Evolutionary conservation across 2,329 filamentous ascomycete species (phyloP).

Genomic region (Trichophyton simii): DNA sequence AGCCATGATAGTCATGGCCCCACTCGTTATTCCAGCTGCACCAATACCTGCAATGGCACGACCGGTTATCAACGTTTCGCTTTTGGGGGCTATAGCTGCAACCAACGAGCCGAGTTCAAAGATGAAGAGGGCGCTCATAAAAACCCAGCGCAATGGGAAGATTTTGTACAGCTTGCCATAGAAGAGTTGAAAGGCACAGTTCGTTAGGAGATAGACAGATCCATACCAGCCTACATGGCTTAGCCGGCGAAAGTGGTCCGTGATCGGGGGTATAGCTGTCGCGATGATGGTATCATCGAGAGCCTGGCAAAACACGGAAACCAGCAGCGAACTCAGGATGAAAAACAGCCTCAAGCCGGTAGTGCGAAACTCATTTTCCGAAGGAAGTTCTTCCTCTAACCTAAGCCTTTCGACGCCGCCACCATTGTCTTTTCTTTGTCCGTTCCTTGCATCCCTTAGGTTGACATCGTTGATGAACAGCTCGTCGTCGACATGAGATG

Average conservation of each 20-base stretch:
- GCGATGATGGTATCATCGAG: constrained; percentile 19
- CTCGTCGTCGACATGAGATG: background rate
- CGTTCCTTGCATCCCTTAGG: background rate
- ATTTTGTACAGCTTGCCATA: constrained; percentile 32
- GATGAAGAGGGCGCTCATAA: constrained; percentile 18
- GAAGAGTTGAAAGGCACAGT: constrained; percentile 19
- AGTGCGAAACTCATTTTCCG: background rate
- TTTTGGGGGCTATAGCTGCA: constrained; percentile 10
- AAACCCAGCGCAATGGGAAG: constrained; percentile 27
- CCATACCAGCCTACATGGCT: constrained; percentile 28
- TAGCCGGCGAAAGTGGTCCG: constrained; percentile 24
- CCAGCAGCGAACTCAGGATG: background rate
- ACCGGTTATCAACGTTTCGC: constrained; percentile 5
- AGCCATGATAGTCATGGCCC: constrained; percentile 17
- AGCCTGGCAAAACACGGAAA: constrained; percentile 9
- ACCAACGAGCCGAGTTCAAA: constrained; percentile 19
- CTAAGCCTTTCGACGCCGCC: background rate
- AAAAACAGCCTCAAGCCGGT: background rate
- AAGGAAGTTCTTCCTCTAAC: background rate
- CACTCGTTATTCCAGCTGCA: constrained; percentile 27
- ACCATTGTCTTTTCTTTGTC: background rate
- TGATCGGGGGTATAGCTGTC: constrained; percentile 25
- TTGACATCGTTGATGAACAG: background rate
- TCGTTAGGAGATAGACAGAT: constrained; percentile 22
- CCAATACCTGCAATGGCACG: constrained; percentile 32